Evolutionary conservation across 1,284 basidiomycete species (phyloP).

Genomic region (Malassezia slooffiae): DNA sequence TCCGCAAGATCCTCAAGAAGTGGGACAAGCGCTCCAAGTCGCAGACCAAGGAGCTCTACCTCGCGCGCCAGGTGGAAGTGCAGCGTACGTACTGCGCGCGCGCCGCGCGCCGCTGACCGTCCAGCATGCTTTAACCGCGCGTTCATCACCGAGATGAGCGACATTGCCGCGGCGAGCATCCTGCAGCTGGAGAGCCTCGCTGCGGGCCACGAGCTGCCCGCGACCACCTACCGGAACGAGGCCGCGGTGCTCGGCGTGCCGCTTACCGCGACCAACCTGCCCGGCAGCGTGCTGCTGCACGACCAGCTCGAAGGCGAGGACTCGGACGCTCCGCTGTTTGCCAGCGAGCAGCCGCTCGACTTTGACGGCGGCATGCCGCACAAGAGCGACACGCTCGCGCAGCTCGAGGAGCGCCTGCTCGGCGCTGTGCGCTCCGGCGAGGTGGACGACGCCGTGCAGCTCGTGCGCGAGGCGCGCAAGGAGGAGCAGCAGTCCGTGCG

Average conservation of each 20-base stretch:
- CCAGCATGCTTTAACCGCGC: conserved; percentile 60
- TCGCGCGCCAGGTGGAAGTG: conserved; percentile 91
- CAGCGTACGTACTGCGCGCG: conserved; percentile 61
- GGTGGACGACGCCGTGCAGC: conserved; percentile 24
- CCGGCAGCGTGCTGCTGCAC: conserved; percentile 3
- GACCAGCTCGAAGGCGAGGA: conserved; percentile 7
- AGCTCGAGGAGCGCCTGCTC: conserved; percentile 37
- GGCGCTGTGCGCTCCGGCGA: conserved; percentile 29
- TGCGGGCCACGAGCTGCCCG: conserved; percentile 20
- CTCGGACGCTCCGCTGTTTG: conserved; percentile 18
- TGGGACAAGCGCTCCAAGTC: conserved; percentile 95
- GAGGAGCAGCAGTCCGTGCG: conserved; percentile 28
- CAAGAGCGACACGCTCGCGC: conserved; percentile 32
- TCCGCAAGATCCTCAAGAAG: conserved; percentile 96
- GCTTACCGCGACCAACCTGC: conserved; percentile 6
- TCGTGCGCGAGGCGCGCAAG: conserved; percentile 20
- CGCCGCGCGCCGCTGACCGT: not conserved
- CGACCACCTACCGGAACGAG: conserved; percentile 9
- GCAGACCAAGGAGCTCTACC: conserved; percentile 88
- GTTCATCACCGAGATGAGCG: conserved; percentile 89
- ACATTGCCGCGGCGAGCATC: conserved; percentile 84
- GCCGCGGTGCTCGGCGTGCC: conserved; percentile 8
- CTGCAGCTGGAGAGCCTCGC: conserved; percentile 69
- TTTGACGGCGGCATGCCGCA: conserved; percentile 31
- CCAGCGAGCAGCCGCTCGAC: conserved; percentile 34